Base-by-base conservation (phyloP, 768 basidiomycete genomes). In the Erythrobasidium yunnanense region DNA sequence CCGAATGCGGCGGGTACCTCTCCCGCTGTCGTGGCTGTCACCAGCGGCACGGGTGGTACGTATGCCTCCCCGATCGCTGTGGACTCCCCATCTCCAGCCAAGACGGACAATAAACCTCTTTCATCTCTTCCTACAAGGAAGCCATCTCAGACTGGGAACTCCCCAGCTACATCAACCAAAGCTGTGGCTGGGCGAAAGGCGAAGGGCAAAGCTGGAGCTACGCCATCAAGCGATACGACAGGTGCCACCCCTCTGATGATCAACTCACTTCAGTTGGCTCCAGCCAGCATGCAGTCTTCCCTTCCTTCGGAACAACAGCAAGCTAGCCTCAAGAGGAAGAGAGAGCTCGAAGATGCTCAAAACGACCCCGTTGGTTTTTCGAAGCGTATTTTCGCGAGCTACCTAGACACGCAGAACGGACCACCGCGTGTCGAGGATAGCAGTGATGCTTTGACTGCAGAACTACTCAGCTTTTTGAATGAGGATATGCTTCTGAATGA, bases 341-440 rank as follows among this genome's bases (percentile, higher is more conserved):
- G 70, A 5, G 70, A 72, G 32, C 58, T 67, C 29, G 72, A 72
- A 22, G 70, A 72, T 54, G 69, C 69, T 5, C 53, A 68, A 8
- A 32, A 52, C 8, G 70, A 72, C 38, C 70, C 72, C 30, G 57
- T 67, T 30, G 67, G 34, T 2, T 72, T 69, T 55, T 53, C 70
- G 57, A 69, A 71, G 51, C 49, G 46, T n/a, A 63, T 63, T 29
- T 52, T 63, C n/a, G 46, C 60, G 2, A 63, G 60, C 33, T 52
- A 47, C 11, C 47, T 63, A 29, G 7, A 2, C 4, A 4, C 47
- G 8, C 4, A 35, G 11, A 4, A 18, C 4, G 20, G 27, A 15
- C n/a, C 20, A 49, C 6, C 23, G 32, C 29, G 22, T 11, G 20
- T n/a, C 47, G 5, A 23, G 3, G 3, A 11, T 17, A 33, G 22